Conservation (phyloP, 1,284 basidiomycete genomes). For the Cutaneotrichosporon arboriforme region DNA sequence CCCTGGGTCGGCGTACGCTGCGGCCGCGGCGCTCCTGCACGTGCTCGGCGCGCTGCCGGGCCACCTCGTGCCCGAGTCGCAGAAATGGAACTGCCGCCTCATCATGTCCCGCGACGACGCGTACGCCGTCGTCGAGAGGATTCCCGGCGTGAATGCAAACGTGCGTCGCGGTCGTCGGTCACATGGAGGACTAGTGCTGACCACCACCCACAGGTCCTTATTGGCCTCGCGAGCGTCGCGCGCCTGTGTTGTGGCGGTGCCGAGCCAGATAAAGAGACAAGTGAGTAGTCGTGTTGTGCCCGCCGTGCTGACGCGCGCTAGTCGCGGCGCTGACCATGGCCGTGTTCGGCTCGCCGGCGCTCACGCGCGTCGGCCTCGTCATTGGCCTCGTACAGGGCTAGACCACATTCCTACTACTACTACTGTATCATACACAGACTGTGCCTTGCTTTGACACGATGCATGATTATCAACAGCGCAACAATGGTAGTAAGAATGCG, state of each 20-base stretch:
- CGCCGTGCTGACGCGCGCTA: background rate
- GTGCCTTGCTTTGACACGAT: background rate
- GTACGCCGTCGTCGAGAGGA: conserved; percentile 36
- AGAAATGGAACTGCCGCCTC: conserved; percentile 10
- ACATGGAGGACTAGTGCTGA: background rate
- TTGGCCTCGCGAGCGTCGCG: conserved; percentile 31
- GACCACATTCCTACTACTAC: too few species aligned
- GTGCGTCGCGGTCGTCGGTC: conserved; percentile 13
- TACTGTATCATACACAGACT: too few species aligned
- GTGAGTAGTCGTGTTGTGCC: background rate
- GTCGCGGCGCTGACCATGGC: conserved; percentile 10
- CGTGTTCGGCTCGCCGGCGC: conserved; percentile 10
- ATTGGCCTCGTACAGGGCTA: background rate
- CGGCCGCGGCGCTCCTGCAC: conserved; percentile 26
- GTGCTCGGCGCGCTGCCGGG: conserved; percentile 27
- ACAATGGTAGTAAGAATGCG: background rate
- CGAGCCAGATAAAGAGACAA: background rate
- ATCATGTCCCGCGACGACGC: conserved; percentile 33
- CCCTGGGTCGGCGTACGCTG: conserved; percentile 1
- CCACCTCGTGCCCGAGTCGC: conserved; percentile 24
- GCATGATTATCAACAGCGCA: background rate
- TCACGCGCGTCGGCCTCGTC: conserved; percentile 3
- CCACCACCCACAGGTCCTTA: conserved; percentile 25
- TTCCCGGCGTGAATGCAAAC: conserved; percentile 35
- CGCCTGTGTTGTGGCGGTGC: conserved; percentile 13